Conservation (phyloP, 2,329 filamentous ascomycete species). For the Curvularia verruculosa region DNA sequence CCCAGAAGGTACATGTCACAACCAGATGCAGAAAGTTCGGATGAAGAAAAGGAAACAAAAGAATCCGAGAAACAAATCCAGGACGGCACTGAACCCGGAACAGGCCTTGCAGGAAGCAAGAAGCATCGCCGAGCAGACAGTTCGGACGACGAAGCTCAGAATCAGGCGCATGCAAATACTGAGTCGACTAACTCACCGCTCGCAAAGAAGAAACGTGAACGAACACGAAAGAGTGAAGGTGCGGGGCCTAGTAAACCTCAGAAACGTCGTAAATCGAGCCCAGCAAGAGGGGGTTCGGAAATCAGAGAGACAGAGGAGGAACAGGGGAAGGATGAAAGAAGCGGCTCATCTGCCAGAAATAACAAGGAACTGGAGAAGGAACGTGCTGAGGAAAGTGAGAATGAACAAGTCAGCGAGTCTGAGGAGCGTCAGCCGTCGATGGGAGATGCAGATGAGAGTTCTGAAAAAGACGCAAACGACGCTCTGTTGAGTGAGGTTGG, state of each 20-base stretch:
- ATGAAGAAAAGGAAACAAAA: background rate
- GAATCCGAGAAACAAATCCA: background rate
- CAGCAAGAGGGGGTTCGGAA: background rate
- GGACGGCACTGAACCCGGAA: background rate
- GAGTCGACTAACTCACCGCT: background rate
- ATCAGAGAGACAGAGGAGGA: background rate
- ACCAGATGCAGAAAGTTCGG: background rate
- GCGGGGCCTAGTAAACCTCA: background rate
- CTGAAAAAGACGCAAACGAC: conserved; percentile 1
- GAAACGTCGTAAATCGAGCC: background rate
- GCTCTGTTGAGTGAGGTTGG: background rate
- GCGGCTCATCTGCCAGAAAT: background rate
- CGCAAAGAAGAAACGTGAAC: background rate
- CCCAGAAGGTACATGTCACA: conserved; percentile 2
- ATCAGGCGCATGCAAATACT: background rate
- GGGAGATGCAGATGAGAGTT: background rate
- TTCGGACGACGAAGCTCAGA: background rate
- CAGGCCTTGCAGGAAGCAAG: background rate
- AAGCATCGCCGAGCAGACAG: background rate
- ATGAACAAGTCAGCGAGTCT: background rate
- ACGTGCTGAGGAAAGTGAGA: background rate
- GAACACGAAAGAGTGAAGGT: background rate
- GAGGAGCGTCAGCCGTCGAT: background rate
- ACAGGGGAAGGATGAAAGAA: background rate
- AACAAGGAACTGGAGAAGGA: background rate